Evolutionary conservation across 345 rosid genomes (phyloP).

Genomic region (Aegle marmelos): DNA sequence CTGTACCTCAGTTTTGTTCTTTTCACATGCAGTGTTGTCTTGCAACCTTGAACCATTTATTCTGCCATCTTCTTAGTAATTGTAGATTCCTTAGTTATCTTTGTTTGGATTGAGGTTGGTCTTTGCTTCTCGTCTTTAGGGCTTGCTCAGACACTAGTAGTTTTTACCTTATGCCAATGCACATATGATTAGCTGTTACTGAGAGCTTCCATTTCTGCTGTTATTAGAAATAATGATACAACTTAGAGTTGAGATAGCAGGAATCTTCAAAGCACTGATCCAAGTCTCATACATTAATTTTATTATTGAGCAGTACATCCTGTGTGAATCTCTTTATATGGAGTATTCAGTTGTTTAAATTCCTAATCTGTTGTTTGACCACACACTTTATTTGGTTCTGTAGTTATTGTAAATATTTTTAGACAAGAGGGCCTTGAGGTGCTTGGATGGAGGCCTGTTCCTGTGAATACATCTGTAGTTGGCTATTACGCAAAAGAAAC

Average conservation of each 20-base stretch:
- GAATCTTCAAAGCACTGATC: neutral
- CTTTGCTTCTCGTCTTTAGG: neutral
- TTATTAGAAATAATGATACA: neutral
- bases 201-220: neutral
- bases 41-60: neutral
- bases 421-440: slow-evolving; percentile 93
- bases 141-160: neutral
- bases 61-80: neutral
- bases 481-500: slow-evolving; percentile 94
- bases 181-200: neutral
- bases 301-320: neutral
- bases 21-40: neutral
- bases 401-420: slow-evolving; percentile 74
- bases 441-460: slow-evolving; percentile 98
- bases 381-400: slow-evolving; percentile 21
- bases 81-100: neutral
- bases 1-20: neutral
- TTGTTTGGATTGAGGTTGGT: neutral
- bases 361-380: slow-evolving; percentile 18
- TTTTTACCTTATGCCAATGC: neutral
- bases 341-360: neutral
- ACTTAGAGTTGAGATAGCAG: neutral
- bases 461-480: slow-evolving; percentile 78
- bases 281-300: neutral
- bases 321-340: neutral